These are phyloP conservation scores for Saccharum officinarum DNA, from an alignment of 176 grass and related monocot species.

Conservation along the genomic window DNA sequence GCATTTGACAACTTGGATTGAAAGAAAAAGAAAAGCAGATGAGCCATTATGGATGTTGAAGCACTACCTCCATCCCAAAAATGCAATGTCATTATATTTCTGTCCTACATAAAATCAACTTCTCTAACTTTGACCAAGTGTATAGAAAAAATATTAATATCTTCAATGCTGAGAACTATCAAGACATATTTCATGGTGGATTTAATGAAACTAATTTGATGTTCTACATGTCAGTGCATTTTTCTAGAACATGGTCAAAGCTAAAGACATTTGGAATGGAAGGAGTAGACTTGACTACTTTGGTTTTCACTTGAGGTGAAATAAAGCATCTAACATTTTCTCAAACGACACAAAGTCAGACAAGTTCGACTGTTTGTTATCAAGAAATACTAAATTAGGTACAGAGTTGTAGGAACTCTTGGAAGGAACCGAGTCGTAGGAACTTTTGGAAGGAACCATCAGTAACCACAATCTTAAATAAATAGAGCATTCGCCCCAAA, in stretches of 20 bases:
- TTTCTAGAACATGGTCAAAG: not conserved
- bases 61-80: not conserved
- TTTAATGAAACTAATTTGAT: not conserved
- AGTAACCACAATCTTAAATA: conserved; percentile 8
- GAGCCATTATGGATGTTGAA: not conserved
- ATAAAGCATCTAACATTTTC: conserved; percentile 7
- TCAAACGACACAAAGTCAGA: not conserved
- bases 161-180: not conserved
- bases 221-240: not conserved
- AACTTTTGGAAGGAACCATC: not conserved
- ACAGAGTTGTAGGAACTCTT: not conserved
- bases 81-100: not conserved
- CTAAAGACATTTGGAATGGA: not conserved
- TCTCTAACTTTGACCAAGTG: not conserved
- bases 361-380: not conserved
- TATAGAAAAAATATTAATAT: not conserved
- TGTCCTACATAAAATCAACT: not conserved
- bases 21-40: conserved; percentile 2
- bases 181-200: not conserved
- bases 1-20: conserved; percentile 8
- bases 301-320: conserved; percentile 16
- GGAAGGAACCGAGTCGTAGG: not conserved
- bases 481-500: not conserved
- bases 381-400: conserved; percentile 10
- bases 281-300: not conserved